Evolutionary conservation across 345 rosid species (phyloP), one percentile per base, ranked within the genome.

Genomic region (Barbarea vulgaris): DNA sequence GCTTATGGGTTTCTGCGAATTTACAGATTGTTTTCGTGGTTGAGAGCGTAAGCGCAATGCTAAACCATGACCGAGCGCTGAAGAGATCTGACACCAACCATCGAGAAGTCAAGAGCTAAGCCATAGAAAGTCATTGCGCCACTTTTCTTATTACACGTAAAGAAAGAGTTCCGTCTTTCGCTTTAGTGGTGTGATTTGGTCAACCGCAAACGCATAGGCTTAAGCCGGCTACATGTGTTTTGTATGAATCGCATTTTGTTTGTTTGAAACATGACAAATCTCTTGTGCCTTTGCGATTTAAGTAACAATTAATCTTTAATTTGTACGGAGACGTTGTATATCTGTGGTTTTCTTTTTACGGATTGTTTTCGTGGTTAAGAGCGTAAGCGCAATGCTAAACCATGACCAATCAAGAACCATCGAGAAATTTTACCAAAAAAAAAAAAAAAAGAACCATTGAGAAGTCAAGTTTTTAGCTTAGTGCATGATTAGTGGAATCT

Each of bases 41-140:
- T 24, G 97, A 95, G 86, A 85, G 96, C 48, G 87, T 87, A 51
- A 81, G 97, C 27, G 84, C 97, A 13, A 78, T 95, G 87, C 91
- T 92, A 82, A 89, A 88, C 74, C 90, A 85, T 39, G 97, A 95
- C 81, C 83, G 97, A 79, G 84, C 67, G 70, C 81, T 92, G 64
- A 85, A 81, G 70, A 78, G 66, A 72, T 54, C 69, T 37, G 50
- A 18, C 14, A 50, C 22, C 12, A 85, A 76, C 64, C 77, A 65
- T 74, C 51, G 17, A 73, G 83, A 80, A 14, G 81, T 61, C 39
- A 73, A 72, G 73, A 78, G 36, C 57, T 77, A 71, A 57, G 75
- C 59, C 64, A 62, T 9, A 44, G 50, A 28, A 70, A 34, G 34
- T 44, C 58, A 77, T 18, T 33, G 59, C 31, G 11, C 33, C 33